Percentiles rank a stretch among this genome's conserved stretches.
Evolutionary conservation across 2,329 filamentous ascomycete genomes (phyloP).

Genomic region (Stemphylium lycopersici): DNA sequence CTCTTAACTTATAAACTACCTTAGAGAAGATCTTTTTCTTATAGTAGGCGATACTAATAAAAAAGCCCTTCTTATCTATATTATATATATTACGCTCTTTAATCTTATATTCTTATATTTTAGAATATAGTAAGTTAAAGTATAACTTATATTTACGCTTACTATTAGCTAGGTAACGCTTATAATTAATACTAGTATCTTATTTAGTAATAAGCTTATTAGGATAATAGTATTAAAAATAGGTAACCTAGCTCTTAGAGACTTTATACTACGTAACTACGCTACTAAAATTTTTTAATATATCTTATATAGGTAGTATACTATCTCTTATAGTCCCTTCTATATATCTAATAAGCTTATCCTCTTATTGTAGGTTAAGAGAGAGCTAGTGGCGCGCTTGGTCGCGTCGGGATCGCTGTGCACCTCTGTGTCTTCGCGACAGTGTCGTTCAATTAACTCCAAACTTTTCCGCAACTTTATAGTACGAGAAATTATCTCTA

Average conservation of each 20-base stretch:
- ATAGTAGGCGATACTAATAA: not conserved
- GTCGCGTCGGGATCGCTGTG: not conserved
- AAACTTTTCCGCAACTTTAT: no score
- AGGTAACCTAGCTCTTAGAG: conserved; percentile 16
- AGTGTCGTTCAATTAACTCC: no score
- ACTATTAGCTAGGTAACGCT: conserved; percentile 9
- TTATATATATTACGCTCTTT: conserved; percentile 15
- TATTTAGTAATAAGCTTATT: conserved; percentile 10
- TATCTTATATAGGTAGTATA: not conserved
- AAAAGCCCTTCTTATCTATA: conserved; percentile 17
- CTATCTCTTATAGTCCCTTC: not conserved
- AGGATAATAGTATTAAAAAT: conserved; percentile 2
- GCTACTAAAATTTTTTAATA: not conserved
- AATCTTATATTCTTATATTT: conserved; percentile 13
- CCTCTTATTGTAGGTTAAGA: not conserved
- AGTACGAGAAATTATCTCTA: no score
- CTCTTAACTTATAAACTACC: not conserved
- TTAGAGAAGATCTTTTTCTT: conserved; percentile 9
- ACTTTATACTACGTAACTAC: conserved; percentile 2
- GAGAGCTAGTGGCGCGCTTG: no score
- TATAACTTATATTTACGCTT: conserved; percentile 9
- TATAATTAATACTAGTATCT: not conserved
- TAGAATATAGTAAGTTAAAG: conserved; percentile 13
- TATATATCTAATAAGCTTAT: not conserved
- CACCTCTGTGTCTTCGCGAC: no score